Conservation (phyloP, 2,329 filamentous ascomycete genomes). For the Colletotrichum brevisporum region DNA sequence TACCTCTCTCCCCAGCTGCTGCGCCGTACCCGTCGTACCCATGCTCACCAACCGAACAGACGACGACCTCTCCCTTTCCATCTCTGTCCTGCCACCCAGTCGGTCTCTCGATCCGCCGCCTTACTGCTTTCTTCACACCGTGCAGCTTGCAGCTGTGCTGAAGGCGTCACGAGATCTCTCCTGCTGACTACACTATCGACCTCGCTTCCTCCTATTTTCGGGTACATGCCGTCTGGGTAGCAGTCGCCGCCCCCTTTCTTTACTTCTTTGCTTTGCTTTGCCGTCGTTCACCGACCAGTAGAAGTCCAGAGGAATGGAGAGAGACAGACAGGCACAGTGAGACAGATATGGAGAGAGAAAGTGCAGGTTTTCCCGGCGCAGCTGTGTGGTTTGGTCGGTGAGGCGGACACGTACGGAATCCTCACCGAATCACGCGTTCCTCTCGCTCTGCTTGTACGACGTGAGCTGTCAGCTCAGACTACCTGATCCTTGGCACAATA, state of each 20-base stretch:
- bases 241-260: neutral
- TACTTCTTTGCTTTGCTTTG: too few relatives aligned
- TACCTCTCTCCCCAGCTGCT: conserved; percentile 8
- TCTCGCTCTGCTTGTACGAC: conserved; percentile 28
- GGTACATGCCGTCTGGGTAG: neutral
- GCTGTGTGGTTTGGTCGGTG: conserved; percentile 29
- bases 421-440: conserved; percentile 38
- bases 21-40: conserved; percentile 20
- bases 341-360: too few relatives aligned
- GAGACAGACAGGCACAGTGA: too few relatives aligned
- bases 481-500: conserved; percentile 16
- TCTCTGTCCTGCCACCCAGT: conserved; percentile 4
- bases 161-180: conserved; percentile 26
- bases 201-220: neutral
- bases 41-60: conserved; percentile 9
- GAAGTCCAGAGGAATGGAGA: too few relatives aligned
- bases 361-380: too few relatives aligned
- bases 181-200: conserved; percentile 27
- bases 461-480: conserved; percentile 35
- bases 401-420: conserved; percentile 24
- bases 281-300: neutral
- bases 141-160: conserved; percentile 36
- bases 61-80: conserved; percentile 2
- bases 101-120: conserved; percentile 35
- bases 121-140: conserved; percentile 36